phyloP scores from a whole-genome alignment of 257 asterid genomes.

The Primulina tabacum region DNA sequence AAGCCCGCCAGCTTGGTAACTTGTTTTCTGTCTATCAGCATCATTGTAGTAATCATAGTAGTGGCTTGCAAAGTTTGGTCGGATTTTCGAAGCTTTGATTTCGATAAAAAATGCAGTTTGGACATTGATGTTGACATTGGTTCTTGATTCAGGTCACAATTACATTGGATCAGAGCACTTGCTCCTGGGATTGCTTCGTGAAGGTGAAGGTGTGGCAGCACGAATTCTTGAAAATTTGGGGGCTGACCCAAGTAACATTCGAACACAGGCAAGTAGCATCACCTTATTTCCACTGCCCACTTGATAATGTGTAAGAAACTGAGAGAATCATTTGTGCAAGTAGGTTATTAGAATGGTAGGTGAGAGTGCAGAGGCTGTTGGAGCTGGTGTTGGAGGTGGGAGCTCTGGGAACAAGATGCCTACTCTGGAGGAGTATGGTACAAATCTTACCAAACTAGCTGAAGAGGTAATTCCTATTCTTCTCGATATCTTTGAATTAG shows the following conservation, averaged over 20 bases:
- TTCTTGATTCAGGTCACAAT: slow-evolving; percentile 71
- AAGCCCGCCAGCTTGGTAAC: slow-evolving; percentile 97
- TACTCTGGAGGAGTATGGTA: slow-evolving; percentile 74
- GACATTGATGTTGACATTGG: neutral
- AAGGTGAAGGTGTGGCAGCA: slow-evolving; percentile 99
- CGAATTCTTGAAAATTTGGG: slow-evolving; percentile 95
- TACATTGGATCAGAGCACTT: slow-evolving; percentile 99
- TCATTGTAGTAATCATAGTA: neutral
- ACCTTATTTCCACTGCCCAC: neutral
- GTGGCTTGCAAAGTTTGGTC: neutral
- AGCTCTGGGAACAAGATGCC: slow-evolving; percentile 76
- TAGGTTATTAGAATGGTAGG: slow-evolving; percentile 83
- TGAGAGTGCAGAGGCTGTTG: slow-evolving; percentile 73
- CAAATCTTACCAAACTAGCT: slow-evolving; percentile 71
- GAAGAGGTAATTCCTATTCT: slow-evolving; percentile 65
- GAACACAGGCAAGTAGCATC: slow-evolving; percentile 64
- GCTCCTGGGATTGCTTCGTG: slow-evolving; percentile 90
- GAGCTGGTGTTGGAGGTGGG: slow-evolving; percentile 83
- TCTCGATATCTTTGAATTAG: slow-evolving; percentile 9
- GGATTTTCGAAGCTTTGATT: neutral
- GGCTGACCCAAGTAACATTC: slow-evolving; percentile 88
- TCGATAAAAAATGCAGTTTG: slow-evolving; percentile 3
- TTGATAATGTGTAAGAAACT: slow-evolving; percentile 6
- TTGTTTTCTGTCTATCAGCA: slow-evolving; percentile 7
- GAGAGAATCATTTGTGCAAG: slow-evolving; percentile 20